These are phyloP conservation scores for Ilex asprella DNA, from an alignment of 257 asterid genomes.

Conservation along the genomic window DNA sequence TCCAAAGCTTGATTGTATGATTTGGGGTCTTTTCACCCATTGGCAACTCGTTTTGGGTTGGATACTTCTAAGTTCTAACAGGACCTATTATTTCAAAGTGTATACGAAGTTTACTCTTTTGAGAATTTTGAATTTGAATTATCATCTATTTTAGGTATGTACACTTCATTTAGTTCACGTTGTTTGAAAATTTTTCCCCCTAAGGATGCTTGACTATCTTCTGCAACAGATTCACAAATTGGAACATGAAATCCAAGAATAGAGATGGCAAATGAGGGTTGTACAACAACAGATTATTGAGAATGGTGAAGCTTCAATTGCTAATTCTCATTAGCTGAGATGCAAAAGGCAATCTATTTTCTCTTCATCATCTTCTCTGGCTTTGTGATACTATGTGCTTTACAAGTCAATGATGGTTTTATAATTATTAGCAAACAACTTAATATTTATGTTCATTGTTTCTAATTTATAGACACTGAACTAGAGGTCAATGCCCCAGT, in stretches of 20 bases:
- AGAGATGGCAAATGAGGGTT: conserved; percentile 69
- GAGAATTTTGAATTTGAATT: too few relatives aligned
- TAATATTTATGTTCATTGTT: neutral
- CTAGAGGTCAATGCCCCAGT: conserved; percentile 62
- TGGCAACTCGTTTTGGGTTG: too few relatives aligned
- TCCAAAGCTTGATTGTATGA: too few relatives aligned
- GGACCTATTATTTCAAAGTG: too few relatives aligned
- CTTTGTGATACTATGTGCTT: too few relatives aligned
- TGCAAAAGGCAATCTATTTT: conserved; percentile 53
- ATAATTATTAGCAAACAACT: too few relatives aligned
- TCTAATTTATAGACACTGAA: conserved; percentile 58
- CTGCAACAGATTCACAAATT: conserved; percentile 60
- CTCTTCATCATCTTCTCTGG: neutral
- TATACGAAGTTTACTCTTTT: too few relatives aligned
- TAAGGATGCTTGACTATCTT: neutral
- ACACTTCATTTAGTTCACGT: too few relatives aligned
- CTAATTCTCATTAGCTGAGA: conserved; percentile 74
- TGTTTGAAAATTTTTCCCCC: too few relatives aligned
- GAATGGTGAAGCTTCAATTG: conserved; percentile 77
- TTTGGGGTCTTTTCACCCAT: too few relatives aligned
- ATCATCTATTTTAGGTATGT: too few relatives aligned
- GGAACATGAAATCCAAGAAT: conserved; percentile 85
- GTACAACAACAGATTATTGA: conserved; percentile 82
- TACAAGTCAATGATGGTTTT: neutral
- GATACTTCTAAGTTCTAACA: too few relatives aligned